Evolutionary conservation across 164 flowering plant species (phyloP).

Genomic region (Macadamia integrifolia): DNA sequence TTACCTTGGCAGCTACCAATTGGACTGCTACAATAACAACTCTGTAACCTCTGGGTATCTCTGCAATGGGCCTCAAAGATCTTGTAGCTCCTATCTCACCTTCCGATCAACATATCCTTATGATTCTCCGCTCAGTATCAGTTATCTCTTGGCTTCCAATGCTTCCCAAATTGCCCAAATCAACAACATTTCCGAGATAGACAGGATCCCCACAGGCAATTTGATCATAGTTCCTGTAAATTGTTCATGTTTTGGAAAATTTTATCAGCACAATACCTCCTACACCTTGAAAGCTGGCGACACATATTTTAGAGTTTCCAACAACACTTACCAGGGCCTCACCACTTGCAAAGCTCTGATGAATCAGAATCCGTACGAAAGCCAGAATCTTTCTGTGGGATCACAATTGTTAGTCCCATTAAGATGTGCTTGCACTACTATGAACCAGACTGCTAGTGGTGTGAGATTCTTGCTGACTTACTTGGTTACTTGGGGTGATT

Average conservation of each 20-base stretch:
- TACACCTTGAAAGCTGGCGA: conserved; percentile 30
- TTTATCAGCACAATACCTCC: conserved; percentile 45
- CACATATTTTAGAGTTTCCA: conserved; percentile 47
- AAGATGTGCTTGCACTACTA: conserved; percentile 65
- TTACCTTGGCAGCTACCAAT: conserved; percentile 48
- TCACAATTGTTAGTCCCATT: conserved; percentile 37
- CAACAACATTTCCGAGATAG: conserved; percentile 36
- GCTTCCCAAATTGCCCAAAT: conserved; percentile 29
- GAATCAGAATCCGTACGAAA: conserved; percentile 32
- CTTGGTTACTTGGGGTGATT: conserved; percentile 28
- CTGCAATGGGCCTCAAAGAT: conserved; percentile 34
- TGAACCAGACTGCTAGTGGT: conserved; percentile 36
- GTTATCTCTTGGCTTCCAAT: conserved; percentile 28
- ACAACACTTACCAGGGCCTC: conserved; percentile 64
- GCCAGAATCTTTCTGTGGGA: conserved; percentile 17
- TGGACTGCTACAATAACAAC: conserved; percentile 32
- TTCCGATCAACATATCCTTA: conserved; percentile 41
- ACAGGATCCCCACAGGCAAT: conserved; percentile 25
- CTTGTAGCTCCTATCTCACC: conserved; percentile 55
- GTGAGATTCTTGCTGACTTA: conserved; percentile 42
- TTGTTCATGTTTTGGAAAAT: conserved; percentile 45
- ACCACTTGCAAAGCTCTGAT: conserved; percentile 64
- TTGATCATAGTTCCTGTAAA: conserved; percentile 49
- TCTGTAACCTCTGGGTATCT: conserved; percentile 32
- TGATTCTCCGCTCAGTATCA: conserved; percentile 35